These are phyloP conservation scores for Wickerhamiella hasegawae DNA, from an alignment of 805 yeast genomes.

Conservation along the genomic window DNA sequence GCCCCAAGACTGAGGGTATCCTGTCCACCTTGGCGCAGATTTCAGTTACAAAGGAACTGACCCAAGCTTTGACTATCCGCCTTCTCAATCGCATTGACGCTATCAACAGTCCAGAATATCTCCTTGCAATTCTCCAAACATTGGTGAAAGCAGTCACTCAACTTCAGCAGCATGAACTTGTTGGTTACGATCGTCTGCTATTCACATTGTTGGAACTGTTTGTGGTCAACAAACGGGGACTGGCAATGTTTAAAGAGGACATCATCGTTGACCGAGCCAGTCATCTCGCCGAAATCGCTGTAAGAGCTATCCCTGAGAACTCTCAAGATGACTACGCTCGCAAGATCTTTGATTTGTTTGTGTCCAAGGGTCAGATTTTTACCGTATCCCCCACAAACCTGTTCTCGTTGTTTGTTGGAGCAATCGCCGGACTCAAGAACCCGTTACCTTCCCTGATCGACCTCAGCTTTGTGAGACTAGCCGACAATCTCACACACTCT, in stretches of 20 bases:
- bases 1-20: constrained; percentile 18
- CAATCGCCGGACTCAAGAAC: constrained; percentile 7
- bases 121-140: constrained; percentile 16
- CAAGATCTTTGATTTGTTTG: constrained; percentile 7
- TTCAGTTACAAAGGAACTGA: constrained; percentile 21
- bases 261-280: constrained; percentile 11
- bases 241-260: constrained; percentile 3
- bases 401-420: constrained; percentile 4
- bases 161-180: constrained; percentile 10
- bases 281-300: constrained; percentile 13
- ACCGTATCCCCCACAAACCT: constrained; percentile 3
- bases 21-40: constrained; percentile 21
- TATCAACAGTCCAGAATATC: constrained; percentile 10
- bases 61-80: constrained; percentile 26
- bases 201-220: constrained; percentile 1
- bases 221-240: neutral
- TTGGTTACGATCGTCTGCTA: constrained; percentile 8
- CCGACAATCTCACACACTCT: constrained; percentile 10
- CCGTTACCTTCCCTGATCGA: constrained; percentile 3
- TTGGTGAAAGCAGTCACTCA: constrained; percentile 15
- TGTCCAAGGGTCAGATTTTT: constrained; percentile 6
- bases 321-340: constrained; percentile 8
- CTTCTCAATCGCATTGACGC: constrained; percentile 21
- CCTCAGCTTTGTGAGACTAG: constrained; percentile 8
- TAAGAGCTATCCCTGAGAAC: constrained; percentile 11